Evolutionary conservation across 495 filamentous ascomycete species (phyloP).

Genomic region (Lepraria neglecta): DNA sequence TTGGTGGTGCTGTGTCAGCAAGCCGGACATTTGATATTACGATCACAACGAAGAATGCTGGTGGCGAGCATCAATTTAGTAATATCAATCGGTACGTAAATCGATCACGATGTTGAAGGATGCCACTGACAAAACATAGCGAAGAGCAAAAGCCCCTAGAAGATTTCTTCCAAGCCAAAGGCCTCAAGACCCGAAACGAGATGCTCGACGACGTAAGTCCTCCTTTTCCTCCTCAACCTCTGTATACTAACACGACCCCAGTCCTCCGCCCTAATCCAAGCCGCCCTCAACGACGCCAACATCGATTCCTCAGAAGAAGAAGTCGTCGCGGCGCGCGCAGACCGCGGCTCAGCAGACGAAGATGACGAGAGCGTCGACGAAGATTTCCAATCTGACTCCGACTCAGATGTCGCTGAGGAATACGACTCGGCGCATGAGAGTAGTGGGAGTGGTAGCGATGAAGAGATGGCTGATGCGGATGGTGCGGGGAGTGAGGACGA

Average conservation of each 20-base stretch:
- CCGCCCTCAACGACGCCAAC: conserved; percentile 70
- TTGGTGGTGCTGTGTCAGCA: conserved; percentile 87
- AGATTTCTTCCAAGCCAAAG: conserved; percentile 50
- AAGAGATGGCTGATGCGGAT: conserved; percentile 55
- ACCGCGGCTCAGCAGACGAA: conserved; percentile 89
- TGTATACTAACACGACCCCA: neutral
- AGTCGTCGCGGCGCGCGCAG: conserved; percentile 56
- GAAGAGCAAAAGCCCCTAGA: too few relatives aligned
- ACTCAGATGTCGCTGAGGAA: conserved; percentile 94
- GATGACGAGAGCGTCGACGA: conserved; percentile 93
- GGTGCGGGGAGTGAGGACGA: conserved; percentile 28
- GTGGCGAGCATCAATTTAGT: conserved; percentile 86
- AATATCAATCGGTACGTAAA: conserved; percentile 86
- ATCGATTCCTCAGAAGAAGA: conserved; percentile 83
- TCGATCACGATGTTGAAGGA: neutral
- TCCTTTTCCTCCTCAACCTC: neutral
- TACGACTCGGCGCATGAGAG: conserved; percentile 88
- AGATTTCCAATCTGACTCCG: conserved; percentile 85
- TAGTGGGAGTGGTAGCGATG: conserved; percentile 61
- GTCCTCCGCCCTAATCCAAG: conserved; percentile 54
- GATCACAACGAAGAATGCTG: conserved; percentile 70
- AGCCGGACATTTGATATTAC: conserved; percentile 96
- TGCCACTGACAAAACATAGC: conserved; percentile 10
- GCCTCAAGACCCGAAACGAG: conserved; percentile 93
- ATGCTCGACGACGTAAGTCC: conserved; percentile 62